These are phyloP conservation scores for Galium porrigens DNA, from an alignment of 305 asterid genomes.

Conservation along the genomic window DNA sequence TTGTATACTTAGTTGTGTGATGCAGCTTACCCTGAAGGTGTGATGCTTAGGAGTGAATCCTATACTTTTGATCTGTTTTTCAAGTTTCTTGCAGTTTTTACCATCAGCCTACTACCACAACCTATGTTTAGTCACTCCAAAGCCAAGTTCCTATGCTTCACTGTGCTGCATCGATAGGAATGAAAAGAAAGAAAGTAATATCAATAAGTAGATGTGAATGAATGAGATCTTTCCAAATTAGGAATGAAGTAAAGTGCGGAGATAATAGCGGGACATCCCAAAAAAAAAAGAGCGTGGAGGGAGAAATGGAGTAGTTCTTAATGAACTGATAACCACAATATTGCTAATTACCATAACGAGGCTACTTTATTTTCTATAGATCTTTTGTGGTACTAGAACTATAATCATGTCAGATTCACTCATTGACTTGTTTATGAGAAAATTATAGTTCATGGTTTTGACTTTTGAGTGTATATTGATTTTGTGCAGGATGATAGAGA, in stretches of 20 bases:
- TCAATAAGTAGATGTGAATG: too few species aligned
- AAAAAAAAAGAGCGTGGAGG: not conserved
- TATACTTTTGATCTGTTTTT: too few species aligned
- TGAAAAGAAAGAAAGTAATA: too few species aligned
- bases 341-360: not conserved
- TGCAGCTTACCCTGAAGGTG: too few species aligned
- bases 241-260: not conserved
- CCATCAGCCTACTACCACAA: too few species aligned
- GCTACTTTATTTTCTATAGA: not conserved
- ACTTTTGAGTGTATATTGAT: constrained; percentile 5
- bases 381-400: not conserved
- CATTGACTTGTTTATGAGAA: not conserved
- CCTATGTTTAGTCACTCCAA: too few species aligned
- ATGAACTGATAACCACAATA: not conserved
- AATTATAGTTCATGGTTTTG: constrained; percentile 7
- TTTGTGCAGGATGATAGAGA: constrained; percentile 83
- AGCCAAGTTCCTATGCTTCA: too few species aligned
- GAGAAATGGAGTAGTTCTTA: not conserved
- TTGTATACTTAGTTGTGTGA: too few species aligned
- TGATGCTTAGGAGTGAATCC: too few species aligned
- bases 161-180: too few species aligned
- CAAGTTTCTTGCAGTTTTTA: too few species aligned
- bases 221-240: too few species aligned
- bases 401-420: not conserved
- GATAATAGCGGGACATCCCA: not conserved